Evolutionary conservation across 2,329 filamentous ascomycete species (phyloP), one percentile per base, ranked within the genome.

Genomic region (Cladophialophora chaetospira): DNA sequence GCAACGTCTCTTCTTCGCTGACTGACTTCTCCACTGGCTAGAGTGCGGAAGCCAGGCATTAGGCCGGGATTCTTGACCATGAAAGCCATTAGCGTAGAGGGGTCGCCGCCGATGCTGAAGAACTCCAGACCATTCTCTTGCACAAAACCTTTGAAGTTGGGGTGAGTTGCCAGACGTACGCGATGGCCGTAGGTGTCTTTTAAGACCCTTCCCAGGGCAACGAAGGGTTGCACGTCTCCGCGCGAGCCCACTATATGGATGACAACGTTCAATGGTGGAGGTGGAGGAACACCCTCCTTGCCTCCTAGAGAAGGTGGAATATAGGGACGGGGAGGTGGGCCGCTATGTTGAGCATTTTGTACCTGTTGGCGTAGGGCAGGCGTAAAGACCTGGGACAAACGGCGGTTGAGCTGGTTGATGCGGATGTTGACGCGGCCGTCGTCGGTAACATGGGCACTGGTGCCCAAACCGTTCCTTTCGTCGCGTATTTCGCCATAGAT

Each of bases 11-110:
- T 85, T 21, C 89, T 81, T 23, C 89, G 79, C 70, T 86, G 87
- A 42, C 82, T 85, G 47, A 95, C 83, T 68, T 93, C 89, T 5
- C 90, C 90, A 61, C 81, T 88, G 57, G 84, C 85, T 45, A 95
- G 73, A 1, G 87, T 85, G 44, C 91, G 86, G 56, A 93, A 83
- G 0, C 88, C 87, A 1, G 91, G 91, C 86, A 94, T 89, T 31
- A 95, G 76, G 0, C 89, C 88, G 0, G 90, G 89, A 65, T 94
- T 88, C 72, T 91, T 91, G 43, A 94, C 89, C 90, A 94, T 94
- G 66, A 92, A 94, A 2, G 90, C 88, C 88, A 91, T 91, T 36
- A 91, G 75, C 66, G 88, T 82, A 1, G 84, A 80, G 1, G 88
- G 88, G 67, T 91, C 86, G 3, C 87, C 88, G 15, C 88, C 87